phyloP scores from a whole-genome alignment of 1,139 yeast genomes.

The Protomyces inouyei region DNA sequence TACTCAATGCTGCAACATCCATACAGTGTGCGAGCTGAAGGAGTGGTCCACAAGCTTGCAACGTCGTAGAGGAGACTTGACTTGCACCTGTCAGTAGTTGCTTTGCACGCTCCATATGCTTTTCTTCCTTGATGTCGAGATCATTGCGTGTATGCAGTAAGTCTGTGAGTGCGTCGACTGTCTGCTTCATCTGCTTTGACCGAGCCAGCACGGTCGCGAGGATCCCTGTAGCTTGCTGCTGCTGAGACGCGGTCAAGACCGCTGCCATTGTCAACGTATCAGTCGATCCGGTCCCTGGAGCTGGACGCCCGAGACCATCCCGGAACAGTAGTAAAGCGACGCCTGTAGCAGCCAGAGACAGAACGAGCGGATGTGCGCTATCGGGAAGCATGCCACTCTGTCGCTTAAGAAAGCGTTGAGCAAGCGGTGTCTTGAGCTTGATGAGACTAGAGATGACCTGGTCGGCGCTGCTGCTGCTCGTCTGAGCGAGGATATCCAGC shows the following conservation, averaged over 20 bases:
- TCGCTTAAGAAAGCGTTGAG: not conserved
- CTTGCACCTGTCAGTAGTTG: not conserved
- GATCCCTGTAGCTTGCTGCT: no score
- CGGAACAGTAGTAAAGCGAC: not conserved
- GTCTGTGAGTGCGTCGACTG: not conserved
- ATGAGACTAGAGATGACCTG: not conserved
- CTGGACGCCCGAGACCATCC: not conserved
- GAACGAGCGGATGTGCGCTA: not conserved
- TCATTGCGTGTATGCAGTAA: not conserved
- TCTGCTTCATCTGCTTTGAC: not conserved
- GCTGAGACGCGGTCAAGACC: not conserved
- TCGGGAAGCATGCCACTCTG: not conserved
- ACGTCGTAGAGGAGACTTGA: not conserved
- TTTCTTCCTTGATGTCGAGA: not conserved
- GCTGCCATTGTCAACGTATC: not conserved
- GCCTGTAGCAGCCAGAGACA: not conserved
- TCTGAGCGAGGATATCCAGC: no score
- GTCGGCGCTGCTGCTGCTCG: not conserved
- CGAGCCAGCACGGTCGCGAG: not conserved
- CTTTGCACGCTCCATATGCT: not conserved
- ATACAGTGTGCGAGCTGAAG: not conserved
- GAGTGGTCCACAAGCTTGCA: not conserved
- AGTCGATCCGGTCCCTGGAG: not conserved
- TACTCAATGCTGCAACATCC: not conserved
- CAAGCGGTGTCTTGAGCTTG: not conserved